These are phyloP conservation scores for Podospora pseudopauciseta DNA, from an alignment of 495 filamentous ascomycete species.

Conservation along the genomic window DNA sequence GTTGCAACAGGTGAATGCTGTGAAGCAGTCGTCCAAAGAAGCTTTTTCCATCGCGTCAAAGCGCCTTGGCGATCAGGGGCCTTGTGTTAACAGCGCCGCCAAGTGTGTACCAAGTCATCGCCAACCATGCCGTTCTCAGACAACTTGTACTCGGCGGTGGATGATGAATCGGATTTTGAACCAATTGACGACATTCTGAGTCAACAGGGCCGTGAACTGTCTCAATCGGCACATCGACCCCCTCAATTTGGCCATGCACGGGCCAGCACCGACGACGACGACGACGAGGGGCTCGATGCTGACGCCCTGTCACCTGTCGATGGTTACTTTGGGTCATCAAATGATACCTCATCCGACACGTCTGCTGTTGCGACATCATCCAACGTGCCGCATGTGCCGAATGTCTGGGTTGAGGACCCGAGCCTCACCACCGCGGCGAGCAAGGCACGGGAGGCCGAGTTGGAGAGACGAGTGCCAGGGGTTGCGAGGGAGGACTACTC, in stretches of 20 bases:
- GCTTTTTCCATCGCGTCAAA: slow-evolving; percentile 13
- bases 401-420: slow-evolving; percentile 42
- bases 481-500: neutral
- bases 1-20: neutral
- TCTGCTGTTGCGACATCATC: slow-evolving; percentile 22
- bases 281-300: slow-evolving; percentile 23
- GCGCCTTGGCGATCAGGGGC: slow-evolving; percentile 10
- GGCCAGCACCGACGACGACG: slow-evolving; percentile 3
- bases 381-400: slow-evolving; percentile 39
- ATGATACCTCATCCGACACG: neutral
- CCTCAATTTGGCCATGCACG: neutral
- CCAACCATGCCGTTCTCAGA: slow-evolving; percentile 42
- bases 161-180: slow-evolving; percentile 36
- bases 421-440: slow-evolving; percentile 26
- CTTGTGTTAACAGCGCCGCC: slow-evolving; percentile 13
- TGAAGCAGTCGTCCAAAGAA: slow-evolving; percentile 20
- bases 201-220: neutral
- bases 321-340: slow-evolving; percentile 35
- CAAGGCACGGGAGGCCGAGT: slow-evolving; percentile 40
- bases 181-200: neutral
- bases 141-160: slow-evolving; percentile 41
- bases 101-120: slow-evolving; percentile 11
- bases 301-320: slow-evolving; percentile 41
- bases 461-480: slow-evolving; percentile 23
- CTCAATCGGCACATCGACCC: neutral